Base-by-base conservation (phyloP, 1,139 yeast species). In the Geotrichum australiense region DNA sequence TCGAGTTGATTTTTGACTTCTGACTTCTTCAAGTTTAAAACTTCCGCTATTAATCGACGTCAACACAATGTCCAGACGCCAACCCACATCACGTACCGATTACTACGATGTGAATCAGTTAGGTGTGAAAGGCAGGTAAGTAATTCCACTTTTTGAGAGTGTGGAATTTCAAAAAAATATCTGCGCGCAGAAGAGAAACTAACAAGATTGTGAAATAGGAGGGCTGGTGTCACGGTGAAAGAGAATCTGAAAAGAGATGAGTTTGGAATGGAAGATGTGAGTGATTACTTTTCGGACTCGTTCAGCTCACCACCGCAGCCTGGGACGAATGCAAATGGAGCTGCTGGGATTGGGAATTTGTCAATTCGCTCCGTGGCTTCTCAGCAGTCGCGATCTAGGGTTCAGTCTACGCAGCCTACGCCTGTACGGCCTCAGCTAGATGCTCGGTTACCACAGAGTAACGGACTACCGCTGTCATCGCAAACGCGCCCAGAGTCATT, bases 251-350 rank as follows among this genome's bases (percentile, higher is more conserved):
- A 66, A 25, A 72, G 75, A 51, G 93, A 83, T 59, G 74, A 73
- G 45, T 73, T 76, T 56, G 81, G 86, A 27, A 76, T 85, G 80
- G 95, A 86, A 56, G 83, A 80, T 53, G 62, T 85, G 31, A 83
- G 81, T 51, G 94, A 79, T 43, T 86, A 81, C 63, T 85, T 84
- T 52, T 70, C 71, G 15, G 60, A 20, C 10, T 25, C 33, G 6
- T n/a, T 20, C n/a, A 27, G 31, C 12, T 8, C 35, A 18, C 19
- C 19, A 16, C 8, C 23, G 6, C 35, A 12, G 16, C n/a, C n/a
- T n/a, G n/a, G n/a, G n/a, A n/a, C n/a, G n/a, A n/a, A n/a, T n/a
- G n/a, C n/a, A n/a, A n/a, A n/a, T n/a, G n/a, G n/a, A n/a, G n/a
- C n/a, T n/a, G n/a, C n/a, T n/a, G n/a, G n/a, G n/a, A n/a, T n/a